phyloP scores from a whole-genome alignment of 345 rosid genomes.

The Eucalyptus camaldulensis region DNA sequence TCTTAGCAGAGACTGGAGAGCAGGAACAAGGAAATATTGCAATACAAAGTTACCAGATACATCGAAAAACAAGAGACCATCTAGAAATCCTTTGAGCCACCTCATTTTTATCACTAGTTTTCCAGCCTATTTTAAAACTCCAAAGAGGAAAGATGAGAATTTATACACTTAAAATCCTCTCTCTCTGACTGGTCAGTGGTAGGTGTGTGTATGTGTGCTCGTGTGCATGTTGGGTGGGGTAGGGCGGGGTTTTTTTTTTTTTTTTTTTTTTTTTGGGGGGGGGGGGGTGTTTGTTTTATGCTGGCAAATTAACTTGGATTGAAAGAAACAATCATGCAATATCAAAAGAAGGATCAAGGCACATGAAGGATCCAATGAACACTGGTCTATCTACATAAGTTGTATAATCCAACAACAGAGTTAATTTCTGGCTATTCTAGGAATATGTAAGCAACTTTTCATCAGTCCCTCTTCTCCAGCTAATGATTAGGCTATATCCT shows the following conservation, averaged over 20 bases:
- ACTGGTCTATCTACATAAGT: neutral
- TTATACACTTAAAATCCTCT: neutral
- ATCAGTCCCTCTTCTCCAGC: too few species aligned
- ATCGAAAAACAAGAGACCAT: neutral
- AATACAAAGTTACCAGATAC: neutral
- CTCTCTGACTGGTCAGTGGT: neutral
- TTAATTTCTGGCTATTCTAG: neutral
- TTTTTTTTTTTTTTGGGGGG: too few species aligned
- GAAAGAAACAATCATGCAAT: neutral
- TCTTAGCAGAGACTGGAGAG: neutral
- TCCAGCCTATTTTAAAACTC: neutral
- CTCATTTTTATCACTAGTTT: neutral
- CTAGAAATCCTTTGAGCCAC: neutral
- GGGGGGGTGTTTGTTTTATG: too few species aligned
- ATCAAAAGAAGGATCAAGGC: neutral
- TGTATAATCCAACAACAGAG: neutral
- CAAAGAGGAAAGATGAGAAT: neutral
- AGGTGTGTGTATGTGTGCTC: neutral
- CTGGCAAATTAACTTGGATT: neutral
- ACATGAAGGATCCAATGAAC: neutral
- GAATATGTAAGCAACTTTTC: neutral
- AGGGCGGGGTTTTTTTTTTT: too few species aligned
- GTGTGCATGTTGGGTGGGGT: too few species aligned
- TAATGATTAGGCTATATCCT: too few species aligned
- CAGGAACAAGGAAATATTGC: neutral